Evolutionary conservation across 306 rosid species (phyloP), one percentile per base, ranked within the genome.

Genomic region (Mimosa pudica): DNA sequence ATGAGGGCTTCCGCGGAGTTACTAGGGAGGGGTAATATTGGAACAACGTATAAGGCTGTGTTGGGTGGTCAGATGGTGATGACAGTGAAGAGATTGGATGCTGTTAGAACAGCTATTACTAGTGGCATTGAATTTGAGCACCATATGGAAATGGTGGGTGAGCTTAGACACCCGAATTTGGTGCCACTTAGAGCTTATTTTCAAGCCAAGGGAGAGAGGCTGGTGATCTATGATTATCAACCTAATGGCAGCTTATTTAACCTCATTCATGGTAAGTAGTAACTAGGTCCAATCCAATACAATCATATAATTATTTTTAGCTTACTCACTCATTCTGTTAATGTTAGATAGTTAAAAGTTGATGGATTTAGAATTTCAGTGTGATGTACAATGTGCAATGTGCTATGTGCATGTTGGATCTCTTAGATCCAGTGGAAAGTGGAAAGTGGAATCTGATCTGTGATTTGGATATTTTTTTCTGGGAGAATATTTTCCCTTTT

Each of bases 1-100:
- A 94, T 94, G 98, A 84, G 89, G 42, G 98, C 95, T n/a, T 92
- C 98, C 57, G 98, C 98, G 46, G 98, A 94, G 90, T 81, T 94
- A 66, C 86, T 94, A 0, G 98, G 97, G 2, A 88, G 97, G 55
- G 98, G 98, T 20, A 86, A 85, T 5, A 77, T 89, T 13, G 98
- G 97, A 49, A 89, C 97, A 0, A 94, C 98, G 3, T 94, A 94
- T 85, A 94, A 94, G 86, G 98, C 97, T 38, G 97, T 92, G 78
- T 62, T 94, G 54, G 94, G 89, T 73, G 88, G 84, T 80, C 90
- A 82, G 77, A 73, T 92, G 13, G 82, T 86, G 7, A 82, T 91
- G 78, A 91, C 98, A 20, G 98, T 94, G 82, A 94, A 94, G 93
- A 89, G 98, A 54, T 61, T 94, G 78, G 98, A 92, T 36, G 97